Evolutionary conservation across 495 filamentous ascomycete genomes (phyloP).

Genomic region (Copromyces sp.): DNA sequence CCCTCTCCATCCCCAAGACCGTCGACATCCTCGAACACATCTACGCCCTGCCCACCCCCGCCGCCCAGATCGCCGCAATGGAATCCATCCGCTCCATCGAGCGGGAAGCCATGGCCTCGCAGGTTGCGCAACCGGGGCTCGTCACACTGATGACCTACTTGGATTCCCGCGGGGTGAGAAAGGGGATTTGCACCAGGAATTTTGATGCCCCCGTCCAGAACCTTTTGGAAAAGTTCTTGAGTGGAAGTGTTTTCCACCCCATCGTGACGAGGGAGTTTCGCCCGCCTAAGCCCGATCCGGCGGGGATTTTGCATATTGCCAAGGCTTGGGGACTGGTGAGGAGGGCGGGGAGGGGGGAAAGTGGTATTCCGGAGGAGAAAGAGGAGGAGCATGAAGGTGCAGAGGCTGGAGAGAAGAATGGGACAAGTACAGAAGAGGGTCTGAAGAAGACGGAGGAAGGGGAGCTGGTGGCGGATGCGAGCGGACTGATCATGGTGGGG

Average conservation of each 20-base stretch:
- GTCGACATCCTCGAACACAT: constrained; percentile 85
- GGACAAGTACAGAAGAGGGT: constrained; percentile 1
- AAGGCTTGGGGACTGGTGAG: constrained; percentile 56
- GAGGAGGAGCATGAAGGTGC: constrained; percentile 9
- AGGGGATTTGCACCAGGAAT: constrained; percentile 90
- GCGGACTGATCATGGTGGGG: constrained; percentile 53
- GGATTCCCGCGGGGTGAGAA: constrained; percentile 50
- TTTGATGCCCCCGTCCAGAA: constrained; percentile 63
- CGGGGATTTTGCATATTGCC: constrained; percentile 78
- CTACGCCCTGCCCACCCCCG: constrained; percentile 52
- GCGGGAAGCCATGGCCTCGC: constrained; percentile 62
- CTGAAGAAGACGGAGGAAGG: constrained; percentile 9
- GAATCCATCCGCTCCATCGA: constrained; percentile 70
- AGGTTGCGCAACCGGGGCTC: constrained; percentile 74
- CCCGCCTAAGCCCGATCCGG: constrained; percentile 82
- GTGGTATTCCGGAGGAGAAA: constrained; percentile 12
- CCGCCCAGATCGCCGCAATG: constrained; percentile 53
- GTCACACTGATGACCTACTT: constrained; percentile 68
- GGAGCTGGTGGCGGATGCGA: constrained; percentile 35
- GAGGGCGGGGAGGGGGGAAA: constrained; percentile 33
- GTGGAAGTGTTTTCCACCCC: constrained; percentile 56
- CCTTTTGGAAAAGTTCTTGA: constrained; percentile 65
- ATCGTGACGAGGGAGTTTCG: constrained; percentile 79
- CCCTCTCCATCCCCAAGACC: constrained; percentile 51
- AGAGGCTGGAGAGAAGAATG: constrained; percentile 2